phyloP scores from a whole-genome alignment of 192 early-diverging fungal genomes.

The Tieghemiomyces parasiticus region DNA sequence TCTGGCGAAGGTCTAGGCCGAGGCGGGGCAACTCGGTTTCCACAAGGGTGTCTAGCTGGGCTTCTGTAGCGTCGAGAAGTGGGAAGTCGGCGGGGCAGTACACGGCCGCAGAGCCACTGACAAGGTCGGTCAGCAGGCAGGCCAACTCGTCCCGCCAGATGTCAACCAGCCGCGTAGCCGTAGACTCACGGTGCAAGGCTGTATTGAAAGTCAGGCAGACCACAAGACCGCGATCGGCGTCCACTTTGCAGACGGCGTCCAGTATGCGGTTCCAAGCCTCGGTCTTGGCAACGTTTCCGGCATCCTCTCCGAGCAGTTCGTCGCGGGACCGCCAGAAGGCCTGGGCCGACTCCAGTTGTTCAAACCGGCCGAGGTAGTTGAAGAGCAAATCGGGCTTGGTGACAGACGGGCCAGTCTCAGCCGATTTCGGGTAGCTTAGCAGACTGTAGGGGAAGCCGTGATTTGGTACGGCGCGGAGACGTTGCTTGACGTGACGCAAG shows the following conservation, averaged over 20 bases:
- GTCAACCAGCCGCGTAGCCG: background rate
- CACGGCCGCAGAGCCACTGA: background rate
- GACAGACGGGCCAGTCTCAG: background rate
- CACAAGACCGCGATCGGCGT: background rate
- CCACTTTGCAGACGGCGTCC: background rate
- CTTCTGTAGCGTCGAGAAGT: background rate
- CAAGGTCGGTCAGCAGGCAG: background rate
- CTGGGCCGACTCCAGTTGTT: background rate
- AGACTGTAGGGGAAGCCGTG: constrained; percentile 6
- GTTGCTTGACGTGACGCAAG: constrained; percentile 7
- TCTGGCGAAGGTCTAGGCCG: background rate
- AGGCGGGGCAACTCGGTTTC: background rate
- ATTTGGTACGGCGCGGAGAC: background rate
- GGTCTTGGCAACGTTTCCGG: background rate
- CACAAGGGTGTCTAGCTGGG: background rate
- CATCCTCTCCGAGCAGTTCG: background rate
- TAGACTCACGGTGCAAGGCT: background rate
- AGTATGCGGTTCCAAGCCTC: background rate
- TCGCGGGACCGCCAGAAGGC: background rate
- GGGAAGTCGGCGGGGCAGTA: background rate
- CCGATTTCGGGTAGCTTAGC: background rate
- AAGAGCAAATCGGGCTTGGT: background rate
- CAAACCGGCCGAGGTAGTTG: background rate
- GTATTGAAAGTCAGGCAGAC: background rate
- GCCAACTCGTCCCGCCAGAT: background rate